A percentile compares a stretch with the other conserved stretches of the same genome.
Conservation (phyloP, 352 stramenopile genomes). For the Aphanomyces euteiches region DNA sequence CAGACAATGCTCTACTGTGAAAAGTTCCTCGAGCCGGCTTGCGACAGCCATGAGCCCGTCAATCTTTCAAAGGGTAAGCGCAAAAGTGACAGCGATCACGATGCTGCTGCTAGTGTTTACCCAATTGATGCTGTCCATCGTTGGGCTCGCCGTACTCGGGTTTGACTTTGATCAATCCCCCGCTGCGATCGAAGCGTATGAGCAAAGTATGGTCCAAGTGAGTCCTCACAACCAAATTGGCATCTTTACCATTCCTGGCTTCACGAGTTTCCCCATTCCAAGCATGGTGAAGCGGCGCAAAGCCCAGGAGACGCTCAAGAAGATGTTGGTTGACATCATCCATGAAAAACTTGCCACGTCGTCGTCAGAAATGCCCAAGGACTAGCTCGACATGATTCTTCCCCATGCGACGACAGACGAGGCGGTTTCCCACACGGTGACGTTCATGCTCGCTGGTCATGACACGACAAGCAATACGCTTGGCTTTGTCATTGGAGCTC, state of each 20-base stretch:
- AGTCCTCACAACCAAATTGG: not conserved
- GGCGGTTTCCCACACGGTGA: not conserved
- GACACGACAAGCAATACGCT: conserved; percentile 11
- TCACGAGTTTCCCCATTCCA: not conserved
- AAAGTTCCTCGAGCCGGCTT: not conserved
- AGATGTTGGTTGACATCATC: not conserved
- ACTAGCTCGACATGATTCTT: not conserved
- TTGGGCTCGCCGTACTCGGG: not conserved
- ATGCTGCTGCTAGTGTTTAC: not conserved
- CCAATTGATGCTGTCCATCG: not conserved
- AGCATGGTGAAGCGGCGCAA: not conserved
- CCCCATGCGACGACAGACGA: not conserved
- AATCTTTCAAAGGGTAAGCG: not conserved
- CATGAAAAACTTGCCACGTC: not conserved
- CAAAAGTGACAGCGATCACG: not conserved
- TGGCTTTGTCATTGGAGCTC: not conserved
- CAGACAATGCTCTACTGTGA: not conserved
- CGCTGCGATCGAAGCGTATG: not conserved
- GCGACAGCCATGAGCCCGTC: not conserved
- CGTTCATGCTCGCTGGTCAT: conserved; percentile 38
- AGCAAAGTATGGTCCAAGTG: not conserved
- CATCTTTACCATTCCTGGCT: not conserved
- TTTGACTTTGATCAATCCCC: not conserved
- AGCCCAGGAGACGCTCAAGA: not conserved
- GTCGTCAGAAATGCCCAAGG: not conserved